Base-by-base conservation (phyloP, 225 moss, liverwort and hornwort genomes). In the Pseudoscleropodium purum region DNA sequence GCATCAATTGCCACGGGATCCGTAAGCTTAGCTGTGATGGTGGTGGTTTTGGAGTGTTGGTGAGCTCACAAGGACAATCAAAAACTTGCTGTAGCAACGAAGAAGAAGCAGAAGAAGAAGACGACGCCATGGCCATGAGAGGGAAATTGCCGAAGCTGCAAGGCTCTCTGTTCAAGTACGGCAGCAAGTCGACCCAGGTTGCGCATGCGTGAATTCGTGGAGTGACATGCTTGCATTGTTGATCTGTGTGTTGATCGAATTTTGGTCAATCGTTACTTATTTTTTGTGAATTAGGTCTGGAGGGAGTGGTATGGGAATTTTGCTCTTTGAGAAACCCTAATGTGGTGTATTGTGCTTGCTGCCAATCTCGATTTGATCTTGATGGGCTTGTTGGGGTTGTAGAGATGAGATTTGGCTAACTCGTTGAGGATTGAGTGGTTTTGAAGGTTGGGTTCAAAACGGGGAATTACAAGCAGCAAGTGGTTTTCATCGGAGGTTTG, bases 111-210 rank as follows among this genome's bases (percentile, higher is more conserved):
- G 23, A 15, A 59, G 83, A 21, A 82, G 88, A 5, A 37, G 31
- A 65, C 13, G 90, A 84, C 81, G 73, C 79, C 82, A 94, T 94
- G 95, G 92, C 95, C 24, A 84, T 84, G 73, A 85, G 88, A 33
- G 88, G 92, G 76, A 95, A 91, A 73, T n/a, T 92, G 90, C 90
- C 96, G 56, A 94, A 95, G 90, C 78, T 97, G 91, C 91, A 96
- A 74, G 99, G 99, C 83, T 94, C 91, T 29, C 94, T 99, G 66
- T 95, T 99, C 94, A 97, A 94, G 92, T 99, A 99, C 88, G 99
- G 99, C 84, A 88, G 93, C 86, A 97, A 97, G 85, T 89, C 94
- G 36, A 92, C 90, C 72, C 99, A 99, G 99, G 99, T 99, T 76
- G 54, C 30, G 24, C 43, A 62, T 47, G 15, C 49, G 74, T 62